Base-by-base conservation (phyloP, 345 rosid genomes). In the Syzygium oleosum region DNA sequence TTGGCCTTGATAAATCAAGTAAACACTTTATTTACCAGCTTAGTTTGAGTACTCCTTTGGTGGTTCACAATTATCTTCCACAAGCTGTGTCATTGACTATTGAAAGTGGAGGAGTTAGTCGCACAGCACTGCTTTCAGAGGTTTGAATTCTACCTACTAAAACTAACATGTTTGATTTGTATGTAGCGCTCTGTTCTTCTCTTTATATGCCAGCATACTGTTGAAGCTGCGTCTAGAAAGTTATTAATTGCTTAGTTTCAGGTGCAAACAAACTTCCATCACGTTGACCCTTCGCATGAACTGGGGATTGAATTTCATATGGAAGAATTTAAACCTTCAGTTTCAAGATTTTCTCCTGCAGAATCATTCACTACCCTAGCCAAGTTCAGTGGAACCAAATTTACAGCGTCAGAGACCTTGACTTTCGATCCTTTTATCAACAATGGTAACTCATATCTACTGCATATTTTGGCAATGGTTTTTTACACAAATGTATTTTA, bases 201-300 rank as follows among this genome's bases (percentile, higher is more conserved):
- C 83, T 38, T 10, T 73, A 5, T 22, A 38, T 73, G 83, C 43
- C 83, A 38, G 27, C 83, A 38, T 38, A 73, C 38, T 34, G 49
- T 38, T 73, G 83, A 73, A 73, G 15, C 83, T 73, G 43, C 83
- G 38, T 38, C 83, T 73, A 19, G 83, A 73, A 65, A 85, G 79
- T 77, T 31, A 59, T 87, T 87, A 31, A 53, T 87, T n/a, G 27
- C 52, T 29, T 84, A 34, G 46, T 73, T 92, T 90, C 93, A 96
- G 99, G 95, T 92, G 84, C 92, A 92, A 87, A 94, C 92, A 59
- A 92, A 93, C n/a, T 96, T 96, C 90, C 95, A 96, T 94, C 96
- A 96, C 90, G 91, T 95, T 68, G 99, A 97, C 91, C 96, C 96
- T 89, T 96, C 96, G 29, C 98, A 95, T 91, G 99, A 96, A 90